Evolutionary conservation across 768 basidiomycete species (phyloP).

Genomic region (Calocybe cyanea): DNA sequence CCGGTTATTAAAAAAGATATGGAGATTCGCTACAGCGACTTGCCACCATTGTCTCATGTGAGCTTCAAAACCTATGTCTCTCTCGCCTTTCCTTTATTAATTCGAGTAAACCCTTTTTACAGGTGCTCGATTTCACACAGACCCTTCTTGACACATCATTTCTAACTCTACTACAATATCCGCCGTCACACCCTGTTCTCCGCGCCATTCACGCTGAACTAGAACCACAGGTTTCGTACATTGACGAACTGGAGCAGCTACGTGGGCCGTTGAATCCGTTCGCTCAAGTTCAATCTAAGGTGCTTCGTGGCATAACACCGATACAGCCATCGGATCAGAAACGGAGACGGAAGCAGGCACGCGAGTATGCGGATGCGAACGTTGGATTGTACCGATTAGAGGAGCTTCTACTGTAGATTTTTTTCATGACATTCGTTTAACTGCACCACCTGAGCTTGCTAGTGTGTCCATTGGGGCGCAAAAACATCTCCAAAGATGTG

Average conservation of each 20-base stretch:
- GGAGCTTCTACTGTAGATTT: constrained; percentile 51
- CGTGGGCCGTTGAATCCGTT: constrained; percentile 65
- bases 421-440: no score
- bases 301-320: constrained; percentile 29
- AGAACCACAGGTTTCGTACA: constrained; percentile 49
- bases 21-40: constrained; percentile 19
- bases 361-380: constrained; percentile 46
- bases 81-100: constrained; percentile 2
- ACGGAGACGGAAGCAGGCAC: constrained; percentile 48
- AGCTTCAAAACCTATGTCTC: neutral
- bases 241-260: constrained; percentile 49
- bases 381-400: constrained; percentile 72
- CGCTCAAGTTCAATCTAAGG: constrained; percentile 47
- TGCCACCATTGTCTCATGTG: constrained; percentile 45
- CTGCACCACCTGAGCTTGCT: no score
- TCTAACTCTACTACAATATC: constrained; percentile 60
- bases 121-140: constrained; percentile 63
- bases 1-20: constrained; percentile 25
- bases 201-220: constrained; percentile 46
- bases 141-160: constrained; percentile 70
- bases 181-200: constrained; percentile 54
- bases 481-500: no score
- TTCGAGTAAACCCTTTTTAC: neutral
- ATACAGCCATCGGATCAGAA: constrained; percentile 38
- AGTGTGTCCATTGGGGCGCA: no score